These are phyloP conservation scores for Candida taoyuanica DNA, from an alignment of 805 yeast species.

Conservation along the genomic window DNA sequence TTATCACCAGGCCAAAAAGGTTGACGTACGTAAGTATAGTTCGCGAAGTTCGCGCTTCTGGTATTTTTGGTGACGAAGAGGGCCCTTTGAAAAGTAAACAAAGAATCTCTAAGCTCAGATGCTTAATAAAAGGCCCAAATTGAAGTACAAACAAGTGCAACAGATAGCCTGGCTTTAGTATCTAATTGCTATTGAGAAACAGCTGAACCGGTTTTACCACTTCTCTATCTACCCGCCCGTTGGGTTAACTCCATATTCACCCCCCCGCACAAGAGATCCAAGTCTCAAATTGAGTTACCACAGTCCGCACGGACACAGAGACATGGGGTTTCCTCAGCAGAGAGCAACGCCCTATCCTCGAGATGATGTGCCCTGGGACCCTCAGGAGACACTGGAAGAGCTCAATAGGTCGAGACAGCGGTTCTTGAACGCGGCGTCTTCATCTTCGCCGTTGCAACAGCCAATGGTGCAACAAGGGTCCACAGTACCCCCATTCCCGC, in stretches of 20 bases:
- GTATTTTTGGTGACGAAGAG: too few species aligned
- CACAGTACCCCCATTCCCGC: conserved; percentile 2
- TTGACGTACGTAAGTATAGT: not conserved
- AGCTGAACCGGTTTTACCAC: not conserved
- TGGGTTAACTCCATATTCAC: not conserved
- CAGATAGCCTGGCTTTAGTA: too few species aligned
- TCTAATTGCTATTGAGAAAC: too few species aligned
- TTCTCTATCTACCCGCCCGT: not conserved
- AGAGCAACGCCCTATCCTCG: conserved; percentile 15
- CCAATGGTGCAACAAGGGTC: not conserved
- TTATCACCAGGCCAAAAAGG: not conserved
- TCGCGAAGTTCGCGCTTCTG: not conserved
- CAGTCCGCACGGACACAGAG: not conserved
- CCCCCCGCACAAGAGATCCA: not conserved
- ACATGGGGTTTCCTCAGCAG: not conserved
- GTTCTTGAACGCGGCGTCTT: not conserved
- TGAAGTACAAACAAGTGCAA: too few species aligned
- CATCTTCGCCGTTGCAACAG: not conserved
- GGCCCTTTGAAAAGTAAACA: too few species aligned
- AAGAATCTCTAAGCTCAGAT: too few species aligned
- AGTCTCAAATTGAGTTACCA: conserved; percentile 8
- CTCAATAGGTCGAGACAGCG: conserved; percentile 14
- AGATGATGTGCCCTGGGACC: conserved; percentile 17
- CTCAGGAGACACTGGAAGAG: conserved; percentile 18
- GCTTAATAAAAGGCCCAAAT: too few species aligned